These are phyloP conservation scores for Harringtonia aguacate DNA, from an alignment of 2,329 filamentous ascomycete species.

Conservation along the genomic window DNA sequence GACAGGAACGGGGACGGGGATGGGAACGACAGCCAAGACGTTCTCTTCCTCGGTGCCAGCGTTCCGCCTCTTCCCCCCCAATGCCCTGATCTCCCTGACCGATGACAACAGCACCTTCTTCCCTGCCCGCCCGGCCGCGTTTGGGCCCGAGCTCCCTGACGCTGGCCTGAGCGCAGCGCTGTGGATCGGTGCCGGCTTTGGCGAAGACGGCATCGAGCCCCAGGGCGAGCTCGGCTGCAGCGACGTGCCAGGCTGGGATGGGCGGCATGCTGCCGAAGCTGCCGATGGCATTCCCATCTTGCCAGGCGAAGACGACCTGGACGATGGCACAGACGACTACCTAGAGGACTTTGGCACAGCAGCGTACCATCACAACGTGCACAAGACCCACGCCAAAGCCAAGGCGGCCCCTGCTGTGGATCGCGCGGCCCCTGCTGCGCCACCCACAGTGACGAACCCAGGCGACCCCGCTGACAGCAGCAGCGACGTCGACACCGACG, in stretches of 20 bases:
- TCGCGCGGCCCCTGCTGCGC: background rate
- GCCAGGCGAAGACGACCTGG: constrained; percentile 28
- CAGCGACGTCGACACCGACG: constrained; percentile 5
- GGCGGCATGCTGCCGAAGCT: constrained; percentile 39
- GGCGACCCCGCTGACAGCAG: background rate
- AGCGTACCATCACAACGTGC: constrained; percentile 1
- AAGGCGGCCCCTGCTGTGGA: background rate
- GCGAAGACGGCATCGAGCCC: constrained; percentile 59
- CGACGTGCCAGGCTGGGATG: constrained; percentile 82
- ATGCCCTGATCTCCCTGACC: constrained; percentile 89
- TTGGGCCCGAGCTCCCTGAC: constrained; percentile 67
- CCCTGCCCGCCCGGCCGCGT: constrained; percentile 82
- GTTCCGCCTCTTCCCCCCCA: constrained; percentile 85
- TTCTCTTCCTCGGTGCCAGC: too few species aligned
- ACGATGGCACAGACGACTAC: constrained; percentile 80
- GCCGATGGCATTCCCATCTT: constrained; percentile 22
- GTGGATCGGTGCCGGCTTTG: constrained; percentile 89
- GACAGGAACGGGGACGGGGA: too few species aligned
- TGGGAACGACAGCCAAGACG: too few species aligned
- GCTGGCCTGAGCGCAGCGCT: constrained; percentile 78
- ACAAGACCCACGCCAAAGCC: background rate
- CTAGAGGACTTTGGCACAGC: constrained; percentile 45
- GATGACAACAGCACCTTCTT: constrained; percentile 99
- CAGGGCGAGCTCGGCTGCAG: constrained; percentile 90
- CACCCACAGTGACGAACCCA: background rate